Conservation (phyloP, 495 filamentous ascomycete genomes). For the Evernia prunastri region DNA sequence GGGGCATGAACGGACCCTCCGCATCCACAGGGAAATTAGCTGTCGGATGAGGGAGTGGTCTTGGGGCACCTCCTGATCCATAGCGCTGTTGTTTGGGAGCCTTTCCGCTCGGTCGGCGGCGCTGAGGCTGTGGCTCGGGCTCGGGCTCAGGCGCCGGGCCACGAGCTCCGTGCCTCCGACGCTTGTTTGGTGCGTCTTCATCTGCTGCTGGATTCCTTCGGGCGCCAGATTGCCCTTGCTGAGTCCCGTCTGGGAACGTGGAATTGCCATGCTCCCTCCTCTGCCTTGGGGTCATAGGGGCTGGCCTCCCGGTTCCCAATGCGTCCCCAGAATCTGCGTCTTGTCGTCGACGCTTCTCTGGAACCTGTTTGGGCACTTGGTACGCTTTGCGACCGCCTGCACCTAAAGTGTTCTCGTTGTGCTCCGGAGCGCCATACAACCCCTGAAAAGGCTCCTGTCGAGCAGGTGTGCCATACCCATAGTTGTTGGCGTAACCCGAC, state of each 20-base stretch:
- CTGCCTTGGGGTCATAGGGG: too few species aligned
- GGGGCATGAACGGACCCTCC: background rate
- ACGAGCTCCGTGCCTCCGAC: background rate
- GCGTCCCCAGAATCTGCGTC: background rate
- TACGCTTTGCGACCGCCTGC: background rate
- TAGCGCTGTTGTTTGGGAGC: background rate
- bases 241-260: background rate
- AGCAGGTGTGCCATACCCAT: background rate
- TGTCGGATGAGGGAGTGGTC: background rate
- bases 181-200: background rate
- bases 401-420: background rate
- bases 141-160: background rate
- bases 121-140: background rate
- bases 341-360: background rate
- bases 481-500: background rate
- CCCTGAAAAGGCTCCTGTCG: background rate
- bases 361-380: background rate
- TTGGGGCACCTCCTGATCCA: background rate
- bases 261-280: too few species aligned
- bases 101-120: background rate
- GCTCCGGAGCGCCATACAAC: background rate
- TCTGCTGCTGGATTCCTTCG: background rate
- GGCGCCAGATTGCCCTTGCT: background rate
- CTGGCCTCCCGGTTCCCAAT: too few species aligned
- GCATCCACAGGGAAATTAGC: background rate